These are phyloP conservation scores for Protomyces gravidus DNA, from an alignment of 1,139 yeast species.

Conservation along the genomic window DNA sequence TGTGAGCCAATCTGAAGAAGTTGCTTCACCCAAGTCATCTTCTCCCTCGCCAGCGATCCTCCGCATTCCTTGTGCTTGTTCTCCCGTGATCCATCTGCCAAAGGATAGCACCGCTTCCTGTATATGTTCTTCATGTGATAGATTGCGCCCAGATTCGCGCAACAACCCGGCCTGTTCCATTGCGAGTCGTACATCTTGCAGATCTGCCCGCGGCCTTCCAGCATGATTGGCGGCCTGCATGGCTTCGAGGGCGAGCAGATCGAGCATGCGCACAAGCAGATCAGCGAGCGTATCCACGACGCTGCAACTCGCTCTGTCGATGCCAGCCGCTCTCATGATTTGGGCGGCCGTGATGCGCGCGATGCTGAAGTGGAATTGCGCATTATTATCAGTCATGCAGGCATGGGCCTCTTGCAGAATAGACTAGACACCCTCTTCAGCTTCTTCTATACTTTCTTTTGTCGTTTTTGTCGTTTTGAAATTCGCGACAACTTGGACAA, in stretches of 20 bases:
- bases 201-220: conserved; percentile 44
- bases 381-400: conserved; percentile 16
- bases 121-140: conserved; percentile 38
- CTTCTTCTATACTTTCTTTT: neutral
- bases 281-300: conserved; percentile 63
- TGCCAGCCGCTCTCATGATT: conserved; percentile 64
- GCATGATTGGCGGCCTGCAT: conserved; percentile 46
- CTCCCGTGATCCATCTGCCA: conserved; percentile 47
- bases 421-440: neutral
- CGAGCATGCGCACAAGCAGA: conserved; percentile 54
- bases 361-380: conserved; percentile 28
- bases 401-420: neutral
- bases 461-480: neutral
- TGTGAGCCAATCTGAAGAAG: conserved; percentile 27
- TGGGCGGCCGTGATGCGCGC: conserved; percentile 40
- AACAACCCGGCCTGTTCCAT: conserved; percentile 53
- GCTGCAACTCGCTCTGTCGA: conserved; percentile 63
- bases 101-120: conserved; percentile 46
- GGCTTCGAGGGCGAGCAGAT: conserved; percentile 42
- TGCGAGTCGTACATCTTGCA: conserved; percentile 54
- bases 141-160: conserved; percentile 43
- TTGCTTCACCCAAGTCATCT: conserved; percentile 17
- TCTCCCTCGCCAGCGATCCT: conserved; percentile 29
- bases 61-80: conserved; percentile 23
- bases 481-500: no score